phyloP scores from a whole-genome alignment of 2,329 filamentous ascomycete species.

The Exserohilum turcica region DNA sequence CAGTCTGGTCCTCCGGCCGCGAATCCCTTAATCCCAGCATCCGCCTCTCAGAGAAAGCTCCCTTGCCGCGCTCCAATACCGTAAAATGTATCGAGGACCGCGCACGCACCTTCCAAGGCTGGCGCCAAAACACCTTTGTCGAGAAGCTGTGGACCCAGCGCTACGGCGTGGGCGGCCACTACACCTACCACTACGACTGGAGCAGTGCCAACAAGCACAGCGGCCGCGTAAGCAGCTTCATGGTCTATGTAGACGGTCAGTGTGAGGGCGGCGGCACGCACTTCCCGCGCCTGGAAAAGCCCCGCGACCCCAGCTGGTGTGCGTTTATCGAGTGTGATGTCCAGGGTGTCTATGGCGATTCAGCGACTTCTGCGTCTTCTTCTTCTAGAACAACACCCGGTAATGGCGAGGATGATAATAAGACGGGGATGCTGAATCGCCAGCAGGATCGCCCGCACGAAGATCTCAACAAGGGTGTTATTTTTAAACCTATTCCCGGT shows the following conservation, averaged over 20 bases:
- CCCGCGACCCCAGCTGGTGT: slow-evolving; percentile 58
- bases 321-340: slow-evolving; percentile 60
- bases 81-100: slow-evolving; percentile 65
- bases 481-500: slow-evolving; percentile 62
- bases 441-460: background rate
- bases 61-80: slow-evolving; percentile 46
- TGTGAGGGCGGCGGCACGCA: slow-evolving; percentile 65
- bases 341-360: background rate
- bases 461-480: slow-evolving; percentile 53
- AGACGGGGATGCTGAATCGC: background rate
- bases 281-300: slow-evolving; percentile 59
- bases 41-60: slow-evolving; percentile 60
- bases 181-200: slow-evolving; percentile 64
- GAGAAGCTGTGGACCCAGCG: slow-evolving; percentile 66
- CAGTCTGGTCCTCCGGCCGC: slow-evolving; percentile 57
- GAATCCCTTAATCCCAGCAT: slow-evolving; percentile 56
- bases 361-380: background rate
- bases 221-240: slow-evolving; percentile 61
- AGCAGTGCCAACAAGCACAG: slow-evolving; percentile 42
- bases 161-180: slow-evolving; percentile 64
- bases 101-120: slow-evolving; percentile 64
- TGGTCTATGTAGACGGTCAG: slow-evolving; percentile 62
- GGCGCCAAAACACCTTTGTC: slow-evolving; percentile 62
- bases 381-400: background rate
- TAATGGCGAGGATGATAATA: slow-evolving; percentile 18